Evolutionary conservation across 139 green algal genomes (phyloP), one percentile per base, ranked within the genome.

Genomic region (Dunaliella primolecta): DNA sequence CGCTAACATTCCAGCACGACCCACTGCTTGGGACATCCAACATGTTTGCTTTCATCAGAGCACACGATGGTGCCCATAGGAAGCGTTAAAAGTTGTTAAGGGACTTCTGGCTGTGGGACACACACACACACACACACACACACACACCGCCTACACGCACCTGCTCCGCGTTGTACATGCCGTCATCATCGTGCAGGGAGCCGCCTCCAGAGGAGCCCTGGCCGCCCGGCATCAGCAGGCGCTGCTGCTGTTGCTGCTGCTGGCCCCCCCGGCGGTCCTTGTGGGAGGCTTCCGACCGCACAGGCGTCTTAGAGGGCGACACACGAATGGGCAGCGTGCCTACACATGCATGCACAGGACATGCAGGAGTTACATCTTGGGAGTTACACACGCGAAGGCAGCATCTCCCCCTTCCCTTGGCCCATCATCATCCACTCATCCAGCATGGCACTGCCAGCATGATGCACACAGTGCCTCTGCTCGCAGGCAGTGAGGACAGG

Each of bases 231-330:
- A 21, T 15, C 15, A 35, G 27, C 71, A 31, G 30, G n/a, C 75
- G 78, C 35, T 82, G 78, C 36, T 70, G 35, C 78, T 34, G 78
- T 23, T 2, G 2, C 11, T 70, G 34, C 2, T 32, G 71, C 11
- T n/a, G 11, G 71, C 29, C 29, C 27, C 71, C 71, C 27, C 71
- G 74, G 33, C 57, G 79, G 70, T 81, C 35, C 46, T 75, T 75
- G 0, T 74, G 81, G 46, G n/a, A 71, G 0, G 85, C 74, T 31
- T 83, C 70, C 36, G 82, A 55, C 36, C 56, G 88, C 21, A 98
- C 94, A 25, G 95, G 95, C 0, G 95, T 97, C 83, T 98, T 98
- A 2, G 94, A 97, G 21, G 95, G 94, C 1, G 91, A 94, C 27
- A 98, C 91, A 7, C 96, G 89, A 37, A 98, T 92, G 0, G 94